Percentiles rank a stretch among this genome's conserved stretches.
phyloP scores from a whole-genome alignment of 371 early-diverging fungal genomes.

The Mucor circinelloides region DNA sequence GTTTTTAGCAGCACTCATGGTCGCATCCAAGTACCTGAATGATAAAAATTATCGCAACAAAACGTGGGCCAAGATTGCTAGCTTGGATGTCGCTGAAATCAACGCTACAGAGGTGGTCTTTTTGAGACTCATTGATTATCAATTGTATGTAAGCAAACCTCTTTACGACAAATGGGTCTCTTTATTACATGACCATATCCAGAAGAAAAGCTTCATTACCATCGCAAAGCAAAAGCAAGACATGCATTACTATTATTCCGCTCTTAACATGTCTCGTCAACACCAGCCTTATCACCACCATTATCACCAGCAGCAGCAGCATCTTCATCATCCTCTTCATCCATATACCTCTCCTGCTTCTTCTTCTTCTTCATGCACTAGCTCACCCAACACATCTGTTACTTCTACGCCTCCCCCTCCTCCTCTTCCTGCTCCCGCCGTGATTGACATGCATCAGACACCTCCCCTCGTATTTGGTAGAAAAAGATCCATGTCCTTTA shows the following conservation, averaged over 20 bases:
- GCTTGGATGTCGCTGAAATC: constrained; percentile 66
- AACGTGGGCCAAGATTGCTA: constrained; percentile 75
- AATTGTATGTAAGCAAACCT: constrained; percentile 62
- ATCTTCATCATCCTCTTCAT: not conserved
- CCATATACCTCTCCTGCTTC: not conserved
- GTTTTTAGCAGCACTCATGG: constrained; percentile 70
- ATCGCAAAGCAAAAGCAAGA: not conserved
- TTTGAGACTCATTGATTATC: constrained; percentile 69
- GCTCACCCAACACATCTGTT: not conserved
- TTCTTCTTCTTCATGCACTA: not conserved
- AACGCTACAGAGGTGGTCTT: constrained; percentile 72
- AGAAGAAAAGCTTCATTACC: not conserved
- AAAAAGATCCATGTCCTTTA: not conserved
- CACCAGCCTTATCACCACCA: not conserved
- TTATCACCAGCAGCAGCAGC: not conserved
- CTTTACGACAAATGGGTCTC: constrained; percentile 70
- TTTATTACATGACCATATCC: constrained; percentile 49
- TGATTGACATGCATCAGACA: not conserved
- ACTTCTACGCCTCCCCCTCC: not conserved
- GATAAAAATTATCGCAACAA: constrained; percentile 74
- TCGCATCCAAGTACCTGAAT: constrained; percentile 71
- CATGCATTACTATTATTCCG: not conserved
- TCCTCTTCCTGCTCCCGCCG: not conserved
- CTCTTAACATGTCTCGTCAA: not conserved
- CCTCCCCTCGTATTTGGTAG: not conserved